Conservation (phyloP, 2,329 filamentous ascomycete species). For the Diaporthe eres region DNA sequence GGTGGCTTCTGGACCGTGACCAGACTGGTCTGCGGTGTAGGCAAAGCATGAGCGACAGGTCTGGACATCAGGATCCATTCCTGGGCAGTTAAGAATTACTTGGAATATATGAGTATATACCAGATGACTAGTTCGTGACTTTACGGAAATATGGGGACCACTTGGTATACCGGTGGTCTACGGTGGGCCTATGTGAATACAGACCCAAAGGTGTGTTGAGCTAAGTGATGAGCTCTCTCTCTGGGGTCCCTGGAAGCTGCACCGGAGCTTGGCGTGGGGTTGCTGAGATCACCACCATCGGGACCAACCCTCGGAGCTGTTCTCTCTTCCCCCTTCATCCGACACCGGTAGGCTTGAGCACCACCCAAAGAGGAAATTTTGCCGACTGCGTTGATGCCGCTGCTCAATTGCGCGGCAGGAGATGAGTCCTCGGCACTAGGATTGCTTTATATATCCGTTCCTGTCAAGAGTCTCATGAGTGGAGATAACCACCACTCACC, state of each 20-base stretch:
- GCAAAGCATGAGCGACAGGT: background rate
- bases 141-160: background rate
- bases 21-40: too few relatives aligned
- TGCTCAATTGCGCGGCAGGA: background rate
- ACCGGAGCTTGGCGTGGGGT: slow-evolving; percentile 7
- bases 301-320: background rate
- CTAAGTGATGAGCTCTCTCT: background rate
- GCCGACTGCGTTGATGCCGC: background rate
- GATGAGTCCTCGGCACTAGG: background rate
- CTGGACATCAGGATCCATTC: too few relatives aligned
- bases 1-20: background rate
- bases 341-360: background rate
- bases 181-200: background rate
- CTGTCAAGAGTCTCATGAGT: background rate
- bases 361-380: background rate
- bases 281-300: background rate
- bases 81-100: too few relatives aligned
- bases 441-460: background rate
- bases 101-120: background rate
- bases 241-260: background rate
- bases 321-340: background rate
- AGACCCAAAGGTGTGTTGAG: background rate
- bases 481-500: background rate
- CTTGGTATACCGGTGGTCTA: background rate
- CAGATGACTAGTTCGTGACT: background rate